These are phyloP conservation scores for Miscanthus lutarioriparius DNA, from an alignment of 176 grass and related monocot species.

Conservation along the genomic window DNA sequence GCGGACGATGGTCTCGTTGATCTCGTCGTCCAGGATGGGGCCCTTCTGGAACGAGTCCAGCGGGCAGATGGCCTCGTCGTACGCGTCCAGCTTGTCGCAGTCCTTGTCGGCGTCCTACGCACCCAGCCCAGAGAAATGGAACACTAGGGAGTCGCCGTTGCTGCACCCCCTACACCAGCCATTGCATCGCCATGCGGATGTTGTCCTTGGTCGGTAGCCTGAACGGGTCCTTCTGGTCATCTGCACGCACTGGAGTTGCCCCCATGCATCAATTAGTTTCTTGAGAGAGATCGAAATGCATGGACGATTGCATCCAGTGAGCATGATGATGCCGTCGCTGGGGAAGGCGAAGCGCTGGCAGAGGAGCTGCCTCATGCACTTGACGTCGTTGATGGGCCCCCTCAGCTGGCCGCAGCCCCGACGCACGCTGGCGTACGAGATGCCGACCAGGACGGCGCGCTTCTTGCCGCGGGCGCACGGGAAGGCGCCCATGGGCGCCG, in stretches of 20 bases:
- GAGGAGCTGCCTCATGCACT: conserved; percentile 75
- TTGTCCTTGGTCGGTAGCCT: conserved; percentile 74
- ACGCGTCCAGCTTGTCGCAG: conserved; percentile 75
- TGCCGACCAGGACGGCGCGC: conserved; percentile 42
- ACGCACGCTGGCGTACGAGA: conserved; percentile 51
- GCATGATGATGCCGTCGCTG: conserved; percentile 59
- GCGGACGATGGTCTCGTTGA: conserved; percentile 55
- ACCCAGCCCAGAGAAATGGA: conserved; percentile 85
- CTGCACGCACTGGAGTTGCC: conserved; percentile 7
- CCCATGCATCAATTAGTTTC: no score
- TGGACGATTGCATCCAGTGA: conserved; percentile 32
- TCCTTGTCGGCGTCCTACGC: conserved; percentile 64
- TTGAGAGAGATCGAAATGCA: no score
- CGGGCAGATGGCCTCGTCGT: conserved; percentile 87
- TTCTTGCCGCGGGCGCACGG: conserved; percentile 5
- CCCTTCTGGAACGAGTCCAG: conserved; percentile 64
- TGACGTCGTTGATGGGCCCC: conserved; percentile 83
- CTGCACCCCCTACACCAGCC: conserved; percentile 76
- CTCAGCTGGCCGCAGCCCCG: conserved; percentile 44
- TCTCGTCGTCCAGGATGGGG: conserved; percentile 70
- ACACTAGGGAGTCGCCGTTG: conserved; percentile 79
- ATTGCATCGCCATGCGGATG: conserved; percentile 73
- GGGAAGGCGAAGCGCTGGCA: conserved; percentile 63
- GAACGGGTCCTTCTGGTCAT: conserved; percentile 58
- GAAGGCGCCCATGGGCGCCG: conserved; percentile 17